phyloP scores from a whole-genome alignment of 2,329 filamentous ascomycete species.

The Colletotrichum ledebouriae region DNA sequence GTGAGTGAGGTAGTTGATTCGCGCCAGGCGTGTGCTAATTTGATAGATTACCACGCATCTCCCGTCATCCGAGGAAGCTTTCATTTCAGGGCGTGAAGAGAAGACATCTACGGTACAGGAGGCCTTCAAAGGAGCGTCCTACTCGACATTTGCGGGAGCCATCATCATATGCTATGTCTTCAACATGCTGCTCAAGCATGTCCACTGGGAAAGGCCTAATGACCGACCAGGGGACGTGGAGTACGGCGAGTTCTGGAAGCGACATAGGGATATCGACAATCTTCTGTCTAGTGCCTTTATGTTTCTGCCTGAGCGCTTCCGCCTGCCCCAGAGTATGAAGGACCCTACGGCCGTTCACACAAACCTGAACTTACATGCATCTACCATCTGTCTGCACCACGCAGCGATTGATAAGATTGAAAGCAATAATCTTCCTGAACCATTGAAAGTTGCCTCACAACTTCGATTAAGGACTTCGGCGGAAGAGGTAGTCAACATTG shows the following conservation, averaged over 20 bases:
- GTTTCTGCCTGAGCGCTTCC: conserved; percentile 80
- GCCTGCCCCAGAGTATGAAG: conserved; percentile 76
- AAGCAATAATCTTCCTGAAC: conserved; percentile 74
- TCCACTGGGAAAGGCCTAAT: conserved; percentile 77
- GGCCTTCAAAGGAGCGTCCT: conserved; percentile 70
- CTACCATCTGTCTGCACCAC: conserved; percentile 89
- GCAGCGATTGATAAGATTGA: conserved; percentile 88
- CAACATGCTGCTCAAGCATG: conserved; percentile 83
- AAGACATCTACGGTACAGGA: conserved; percentile 74
- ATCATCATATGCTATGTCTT: conserved; percentile 83
- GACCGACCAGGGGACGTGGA: conserved; percentile 81
- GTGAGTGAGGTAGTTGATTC: conserved; percentile 44
- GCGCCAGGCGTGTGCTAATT: not conserved
- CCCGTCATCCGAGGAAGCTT: conserved; percentile 84
- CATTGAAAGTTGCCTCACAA: conserved; percentile 78
- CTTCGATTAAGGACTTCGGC: conserved; percentile 83
- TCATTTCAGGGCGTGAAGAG: conserved; percentile 74
- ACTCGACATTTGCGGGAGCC: conserved; percentile 80
- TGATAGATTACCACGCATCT: conserved; percentile 79
- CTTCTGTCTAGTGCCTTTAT: conserved; percentile 83
- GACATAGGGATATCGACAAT: conserved; percentile 87
- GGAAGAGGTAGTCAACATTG: conserved; percentile 85
- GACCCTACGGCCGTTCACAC: conserved; percentile 83
- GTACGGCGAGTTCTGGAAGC: conserved; percentile 85
- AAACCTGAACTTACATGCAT: conserved; percentile 91